A percentile compares a stretch with the other conserved stretches of the same genome.
These are phyloP conservation scores for Przewalskia tangutica DNA, from an alignment of 257 asterid species.

Conservation along the genomic window DNA sequence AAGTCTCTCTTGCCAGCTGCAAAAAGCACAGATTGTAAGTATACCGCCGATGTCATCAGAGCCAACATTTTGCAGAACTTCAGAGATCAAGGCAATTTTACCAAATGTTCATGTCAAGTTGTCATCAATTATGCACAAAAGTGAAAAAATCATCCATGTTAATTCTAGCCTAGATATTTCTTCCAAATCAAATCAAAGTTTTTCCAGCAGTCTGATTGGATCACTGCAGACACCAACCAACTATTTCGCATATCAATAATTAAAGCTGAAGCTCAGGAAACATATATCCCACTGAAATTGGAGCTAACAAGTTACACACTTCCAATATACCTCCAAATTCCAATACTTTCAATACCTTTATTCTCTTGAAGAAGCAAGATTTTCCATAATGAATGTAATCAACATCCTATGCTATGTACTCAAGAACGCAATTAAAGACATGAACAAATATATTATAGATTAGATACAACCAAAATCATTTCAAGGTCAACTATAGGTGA, in stretches of 20 bases:
- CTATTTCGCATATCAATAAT: not conserved
- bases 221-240: not conserved
- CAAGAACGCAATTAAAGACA: not conserved
- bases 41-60: not conserved
- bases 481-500: not conserved
- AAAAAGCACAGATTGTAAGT: constrained; percentile 5
- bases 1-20: constrained; percentile 93
- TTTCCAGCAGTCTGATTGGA: not conserved
- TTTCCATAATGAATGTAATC: not conserved
- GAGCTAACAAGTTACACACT: not conserved
- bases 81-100: not conserved
- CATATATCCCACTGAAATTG: not conserved
- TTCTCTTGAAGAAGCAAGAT: not conserved
- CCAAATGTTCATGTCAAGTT: not conserved
- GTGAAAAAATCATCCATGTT: not conserved
- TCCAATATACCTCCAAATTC: not conserved
- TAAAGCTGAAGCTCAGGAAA: not conserved
- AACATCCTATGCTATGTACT: not conserved
- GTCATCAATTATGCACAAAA: not conserved
- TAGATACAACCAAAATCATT: not conserved
- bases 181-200: not conserved
- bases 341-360: not conserved
- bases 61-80: not conserved
- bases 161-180: not conserved
- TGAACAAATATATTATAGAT: not conserved